These are phyloP conservation scores for Passalora sequoiae DNA, from an alignment of 2,329 filamentous ascomycete species.

Conservation along the genomic window DNA sequence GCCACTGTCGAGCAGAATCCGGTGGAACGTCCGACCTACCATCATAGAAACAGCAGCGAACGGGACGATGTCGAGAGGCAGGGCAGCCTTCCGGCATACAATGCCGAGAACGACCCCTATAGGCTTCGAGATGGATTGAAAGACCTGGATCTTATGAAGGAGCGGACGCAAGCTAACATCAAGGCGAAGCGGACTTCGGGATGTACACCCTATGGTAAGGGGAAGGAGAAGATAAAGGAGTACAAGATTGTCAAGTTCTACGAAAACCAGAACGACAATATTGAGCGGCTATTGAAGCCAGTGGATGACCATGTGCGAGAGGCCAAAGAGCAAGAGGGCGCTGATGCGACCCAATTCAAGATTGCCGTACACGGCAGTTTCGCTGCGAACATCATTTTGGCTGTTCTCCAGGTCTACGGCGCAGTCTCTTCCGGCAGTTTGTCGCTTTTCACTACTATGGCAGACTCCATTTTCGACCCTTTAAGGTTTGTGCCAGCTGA, in stretches of 20 bases:
- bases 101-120: constrained; percentile 70
- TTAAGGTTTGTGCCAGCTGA: constrained; percentile 11
- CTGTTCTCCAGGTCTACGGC: constrained; percentile 79
- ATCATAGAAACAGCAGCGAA: constrained; percentile 29
- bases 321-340: constrained; percentile 71
- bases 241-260: constrained; percentile 75
- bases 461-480: constrained; percentile 86
- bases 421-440: constrained; percentile 83
- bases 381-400: constrained; percentile 72
- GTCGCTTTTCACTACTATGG: constrained; percentile 96
- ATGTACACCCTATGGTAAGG: constrained; percentile 41
- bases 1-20: constrained; percentile 29
- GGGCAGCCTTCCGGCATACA: constrained; percentile 52
- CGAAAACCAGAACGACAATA: constrained; percentile 85
- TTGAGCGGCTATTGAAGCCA: constrained; percentile 82
- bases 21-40: constrained; percentile 31
- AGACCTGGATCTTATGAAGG: constrained; percentile 66
- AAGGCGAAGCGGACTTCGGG: constrained; percentile 60
- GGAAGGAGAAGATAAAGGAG: constrained; percentile 41
- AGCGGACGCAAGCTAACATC: constrained; percentile 71
- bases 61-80: constrained; percentile 42
- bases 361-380: constrained; percentile 66
- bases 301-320: constrained; percentile 85
- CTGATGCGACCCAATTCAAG: constrained; percentile 72
- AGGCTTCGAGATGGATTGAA: constrained; percentile 73